Evolutionary conservation across 257 asterid species (phyloP).

Genomic region (Echites panduratus): DNA sequence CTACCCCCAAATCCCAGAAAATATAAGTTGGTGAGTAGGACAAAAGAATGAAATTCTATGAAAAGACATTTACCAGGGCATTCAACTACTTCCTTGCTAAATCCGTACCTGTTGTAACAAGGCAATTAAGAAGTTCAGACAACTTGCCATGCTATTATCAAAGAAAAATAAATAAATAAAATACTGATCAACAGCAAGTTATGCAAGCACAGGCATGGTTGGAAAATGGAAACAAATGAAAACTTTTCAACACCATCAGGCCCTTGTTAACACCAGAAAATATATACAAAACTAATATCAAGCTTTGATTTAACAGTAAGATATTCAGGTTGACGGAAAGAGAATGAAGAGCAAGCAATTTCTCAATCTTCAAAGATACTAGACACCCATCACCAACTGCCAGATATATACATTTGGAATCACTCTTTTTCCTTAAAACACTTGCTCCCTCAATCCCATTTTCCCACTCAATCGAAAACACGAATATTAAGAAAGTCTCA

Average conservation of each 20-base stretch:
- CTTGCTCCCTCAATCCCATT: not conserved
- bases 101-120: slow-evolving; percentile 68
- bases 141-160: not conserved
- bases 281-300: not conserved
- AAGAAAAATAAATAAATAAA: not conserved
- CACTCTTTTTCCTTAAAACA: slow-evolving; percentile 1
- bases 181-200: not conserved
- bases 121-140: slow-evolving; percentile 18
- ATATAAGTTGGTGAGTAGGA: not conserved
- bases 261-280: not conserved
- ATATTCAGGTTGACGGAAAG: not conserved
- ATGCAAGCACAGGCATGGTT: not conserved
- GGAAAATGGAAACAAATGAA: not conserved
- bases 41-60: not conserved
- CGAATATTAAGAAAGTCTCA: no score
- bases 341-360: not conserved
- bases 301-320: no score
- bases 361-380: not conserved
- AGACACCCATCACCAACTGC: not conserved
- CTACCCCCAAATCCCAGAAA: not conserved
- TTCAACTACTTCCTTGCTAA: slow-evolving; percentile 80
- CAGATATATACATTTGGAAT: not conserved
- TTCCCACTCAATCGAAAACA: no score
- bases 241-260: not conserved
- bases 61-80: slow-evolving; percentile 64